Evolutionary conservation across 2,329 filamentous ascomycete species (phyloP).

Genomic region (Nemania sp.): DNA sequence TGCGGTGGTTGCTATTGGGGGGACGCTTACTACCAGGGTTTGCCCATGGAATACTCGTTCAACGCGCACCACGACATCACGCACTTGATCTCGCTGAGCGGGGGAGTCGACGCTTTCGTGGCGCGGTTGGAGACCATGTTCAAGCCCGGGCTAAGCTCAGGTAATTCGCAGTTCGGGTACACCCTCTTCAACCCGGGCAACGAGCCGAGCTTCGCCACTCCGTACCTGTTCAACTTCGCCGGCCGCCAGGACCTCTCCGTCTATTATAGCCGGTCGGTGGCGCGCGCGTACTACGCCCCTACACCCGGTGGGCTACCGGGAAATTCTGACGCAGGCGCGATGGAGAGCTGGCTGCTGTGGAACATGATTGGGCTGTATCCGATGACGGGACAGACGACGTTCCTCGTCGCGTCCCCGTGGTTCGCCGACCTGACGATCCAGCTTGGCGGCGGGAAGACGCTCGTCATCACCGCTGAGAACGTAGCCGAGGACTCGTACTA

Average conservation of each 20-base stretch:
- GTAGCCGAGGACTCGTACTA: constrained; percentile 64
- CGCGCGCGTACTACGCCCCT: constrained; percentile 69
- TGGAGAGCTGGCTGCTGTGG: constrained; percentile 78
- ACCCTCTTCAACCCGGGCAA: constrained; percentile 70
- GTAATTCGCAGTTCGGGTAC: constrained; percentile 58
- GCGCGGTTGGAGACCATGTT: constrained; percentile 72
- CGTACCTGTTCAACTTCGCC: constrained; percentile 77
- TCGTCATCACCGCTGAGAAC: constrained; percentile 67
- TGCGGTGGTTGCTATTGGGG: constrained; percentile 76
- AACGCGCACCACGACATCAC: constrained; percentile 75
- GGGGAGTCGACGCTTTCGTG: constrained; percentile 67
- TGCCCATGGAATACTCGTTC: constrained; percentile 75
- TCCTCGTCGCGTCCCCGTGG: constrained; percentile 74
- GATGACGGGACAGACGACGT: constrained; percentile 75
- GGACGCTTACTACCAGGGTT: constrained; percentile 70
- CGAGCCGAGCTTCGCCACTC: constrained; percentile 73
- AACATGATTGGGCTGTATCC: constrained; percentile 77
- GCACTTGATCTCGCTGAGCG: constrained; percentile 64
- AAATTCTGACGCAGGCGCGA: constrained; percentile 78
- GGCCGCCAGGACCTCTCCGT: constrained; percentile 72
- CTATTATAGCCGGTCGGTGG: constrained; percentile 67
- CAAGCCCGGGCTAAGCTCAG: constrained; percentile 59
- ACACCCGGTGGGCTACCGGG: constrained; percentile 71
- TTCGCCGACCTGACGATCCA: constrained; percentile 69
- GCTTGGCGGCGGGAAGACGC: constrained; percentile 65